Evolutionary conservation across 2,329 filamentous ascomycete species (phyloP).

Genomic region (Ambrosiella xylebori): DNA sequence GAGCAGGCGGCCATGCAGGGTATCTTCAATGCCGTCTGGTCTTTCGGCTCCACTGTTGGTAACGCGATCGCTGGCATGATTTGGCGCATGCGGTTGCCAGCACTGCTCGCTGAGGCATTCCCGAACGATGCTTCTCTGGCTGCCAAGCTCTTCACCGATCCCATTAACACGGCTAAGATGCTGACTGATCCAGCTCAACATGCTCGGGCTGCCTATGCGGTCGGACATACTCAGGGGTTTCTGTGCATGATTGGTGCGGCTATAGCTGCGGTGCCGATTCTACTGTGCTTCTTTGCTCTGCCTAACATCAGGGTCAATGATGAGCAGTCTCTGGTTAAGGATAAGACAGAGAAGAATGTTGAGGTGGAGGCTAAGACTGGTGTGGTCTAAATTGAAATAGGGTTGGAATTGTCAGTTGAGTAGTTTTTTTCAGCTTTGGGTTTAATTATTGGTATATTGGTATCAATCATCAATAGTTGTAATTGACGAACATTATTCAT

Average conservation of each 20-base stretch:
- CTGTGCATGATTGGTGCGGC: slow-evolving; percentile 30
- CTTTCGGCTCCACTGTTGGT: slow-evolving; percentile 42
- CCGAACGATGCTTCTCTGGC: slow-evolving; percentile 23
- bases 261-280: slow-evolving; percentile 30
- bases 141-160: slow-evolving; percentile 19
- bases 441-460: too few species aligned
- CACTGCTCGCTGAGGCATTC: slow-evolving; percentile 24
- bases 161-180: slow-evolving; percentile 19
- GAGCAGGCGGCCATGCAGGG: slow-evolving; percentile 47
- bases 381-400: too few species aligned
- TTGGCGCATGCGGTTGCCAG: slow-evolving; percentile 41
- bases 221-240: slow-evolving; percentile 29
- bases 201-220: slow-evolving; percentile 25
- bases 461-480: too few species aligned
- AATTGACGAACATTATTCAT: too few species aligned
- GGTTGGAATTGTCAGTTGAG: too few species aligned
- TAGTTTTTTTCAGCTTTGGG: too few species aligned
- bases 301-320: slow-evolving; percentile 30
- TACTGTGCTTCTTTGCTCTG: slow-evolving; percentile 25
- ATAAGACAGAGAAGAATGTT: not conserved
- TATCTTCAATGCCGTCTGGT: slow-evolving; percentile 45
- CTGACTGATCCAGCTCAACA: slow-evolving; percentile 29
- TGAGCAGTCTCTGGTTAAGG: slow-evolving; percentile 26
- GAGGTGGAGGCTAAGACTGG: too few species aligned
- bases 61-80: slow-evolving; percentile 43